A percentile compares a stretch with the other conserved stretches of the same genome.
These are phyloP conservation scores for Phytopythium sindhum DNA, from an alignment of 352 stramenopile genomes.

Conservation along the genomic window DNA sequence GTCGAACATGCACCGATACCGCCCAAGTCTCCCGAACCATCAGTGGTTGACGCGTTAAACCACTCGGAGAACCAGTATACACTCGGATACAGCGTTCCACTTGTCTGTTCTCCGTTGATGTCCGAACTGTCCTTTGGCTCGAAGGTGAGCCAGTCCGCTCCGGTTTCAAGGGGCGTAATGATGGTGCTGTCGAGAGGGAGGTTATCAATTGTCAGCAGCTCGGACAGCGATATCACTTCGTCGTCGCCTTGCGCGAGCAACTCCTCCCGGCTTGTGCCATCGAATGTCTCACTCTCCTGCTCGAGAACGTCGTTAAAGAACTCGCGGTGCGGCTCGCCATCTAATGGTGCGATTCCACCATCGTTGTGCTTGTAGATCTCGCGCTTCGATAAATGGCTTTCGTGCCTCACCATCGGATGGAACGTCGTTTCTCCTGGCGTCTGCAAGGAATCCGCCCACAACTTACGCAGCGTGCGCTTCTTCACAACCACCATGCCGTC, in stretches of 20 bases:
- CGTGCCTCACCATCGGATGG: conserved; percentile 79
- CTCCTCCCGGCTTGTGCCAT: conserved; percentile 42
- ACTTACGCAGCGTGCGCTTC: conserved; percentile 43
- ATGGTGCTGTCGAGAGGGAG: conserved; percentile 53
- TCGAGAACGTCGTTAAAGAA: conserved; percentile 82
- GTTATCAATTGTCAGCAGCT: conserved; percentile 47
- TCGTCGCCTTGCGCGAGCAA: conserved; percentile 17
- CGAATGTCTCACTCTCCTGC: conserved; percentile 33
- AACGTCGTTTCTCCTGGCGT: conserved; percentile 32
- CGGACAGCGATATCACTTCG: conserved; percentile 48
- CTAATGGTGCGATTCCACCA: conserved; percentile 73
- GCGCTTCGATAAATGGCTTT: conserved; percentile 79
- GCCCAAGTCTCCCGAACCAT: conserved; percentile 28
- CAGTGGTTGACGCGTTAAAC: conserved; percentile 19
- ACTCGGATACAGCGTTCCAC: conserved; percentile 14
- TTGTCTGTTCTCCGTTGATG: not conserved
- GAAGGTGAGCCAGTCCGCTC: conserved; percentile 31
- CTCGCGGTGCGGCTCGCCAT: conserved; percentile 76
- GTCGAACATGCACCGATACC: conserved; percentile 93
- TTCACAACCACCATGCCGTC: conserved; percentile 35
- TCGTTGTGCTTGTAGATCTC: conserved; percentile 80
- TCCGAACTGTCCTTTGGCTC: conserved; percentile 10
- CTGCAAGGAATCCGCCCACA: conserved; percentile 42
- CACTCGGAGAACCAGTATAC: conserved; percentile 81
- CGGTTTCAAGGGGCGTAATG: conserved; percentile 51